Evolutionary conservation across 2,329 filamentous ascomycete species (phyloP).

Genomic region (Cryoendolithus antarcticus): DNA sequence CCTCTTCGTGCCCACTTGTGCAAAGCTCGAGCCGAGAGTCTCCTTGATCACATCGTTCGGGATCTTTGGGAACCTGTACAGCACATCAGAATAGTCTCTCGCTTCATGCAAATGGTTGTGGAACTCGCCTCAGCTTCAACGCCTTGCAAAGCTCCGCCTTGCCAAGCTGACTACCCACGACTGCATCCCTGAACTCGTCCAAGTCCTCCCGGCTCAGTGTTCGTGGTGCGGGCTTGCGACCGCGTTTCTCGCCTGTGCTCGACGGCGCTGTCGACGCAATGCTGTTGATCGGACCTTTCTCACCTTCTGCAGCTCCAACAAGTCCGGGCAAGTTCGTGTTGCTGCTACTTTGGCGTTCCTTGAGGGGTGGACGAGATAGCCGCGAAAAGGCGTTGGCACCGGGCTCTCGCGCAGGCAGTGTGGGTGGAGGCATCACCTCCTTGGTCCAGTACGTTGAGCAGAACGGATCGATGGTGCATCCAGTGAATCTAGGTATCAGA

Average conservation of each 20-base stretch:
- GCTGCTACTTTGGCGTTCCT: conserved; percentile 23
- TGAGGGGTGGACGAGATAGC: conserved; percentile 24
- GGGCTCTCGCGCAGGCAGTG: conserved; percentile 1
- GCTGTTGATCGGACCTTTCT: conserved; percentile 23
- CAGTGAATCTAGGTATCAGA: conserved; percentile 15
- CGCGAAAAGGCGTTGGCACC: neutral
- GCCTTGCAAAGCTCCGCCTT: conserved; percentile 65
- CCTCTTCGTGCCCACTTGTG: conserved; percentile 48
- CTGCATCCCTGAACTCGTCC: conserved; percentile 54
- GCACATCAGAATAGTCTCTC: conserved; percentile 8
- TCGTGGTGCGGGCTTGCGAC: conserved; percentile 26
- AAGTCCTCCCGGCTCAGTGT: conserved; percentile 48
- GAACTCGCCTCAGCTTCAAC: conserved; percentile 49
- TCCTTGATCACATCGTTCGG: conserved; percentile 59
- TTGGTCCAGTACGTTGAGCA: conserved; percentile 65
- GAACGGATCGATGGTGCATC: conserved; percentile 67
- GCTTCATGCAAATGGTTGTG: neutral
- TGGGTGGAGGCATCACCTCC: conserved; percentile 12
- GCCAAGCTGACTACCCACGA: conserved; percentile 59
- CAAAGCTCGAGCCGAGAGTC: conserved; percentile 55
- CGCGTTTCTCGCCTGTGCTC: conserved; percentile 21
- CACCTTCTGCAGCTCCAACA: conserved; percentile 18
- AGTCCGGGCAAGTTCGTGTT: conserved; percentile 14
- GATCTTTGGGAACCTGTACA: conserved; percentile 50
- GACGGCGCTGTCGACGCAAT: conserved; percentile 10